Conservation (phyloP, 139 green algal species). For the Coccomyxa sp. region DNA sequence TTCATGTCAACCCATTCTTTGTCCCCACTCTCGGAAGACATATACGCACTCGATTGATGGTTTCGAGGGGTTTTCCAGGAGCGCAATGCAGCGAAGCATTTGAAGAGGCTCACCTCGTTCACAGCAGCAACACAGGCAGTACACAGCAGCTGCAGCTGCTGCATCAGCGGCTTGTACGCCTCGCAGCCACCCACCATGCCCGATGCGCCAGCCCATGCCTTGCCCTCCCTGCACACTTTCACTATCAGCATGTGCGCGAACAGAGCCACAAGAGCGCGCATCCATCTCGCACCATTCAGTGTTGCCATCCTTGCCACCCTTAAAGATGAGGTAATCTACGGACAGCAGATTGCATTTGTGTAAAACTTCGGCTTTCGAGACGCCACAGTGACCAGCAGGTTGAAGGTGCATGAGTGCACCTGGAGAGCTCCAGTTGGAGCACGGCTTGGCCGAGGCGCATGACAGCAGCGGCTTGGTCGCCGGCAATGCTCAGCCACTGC, state of each 20-base stretch:
- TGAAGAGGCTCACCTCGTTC: neutral
- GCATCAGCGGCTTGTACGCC: neutral
- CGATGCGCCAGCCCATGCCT: neutral
- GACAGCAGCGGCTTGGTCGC: neutral
- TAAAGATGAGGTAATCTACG: no score
- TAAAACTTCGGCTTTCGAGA: no score
- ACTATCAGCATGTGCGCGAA: neutral
- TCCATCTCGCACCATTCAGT: no score
- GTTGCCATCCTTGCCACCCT: no score
- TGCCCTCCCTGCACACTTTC: neutral
- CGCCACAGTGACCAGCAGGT: no score
- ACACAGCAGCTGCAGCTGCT: neutral
- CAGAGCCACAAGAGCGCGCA: no score
- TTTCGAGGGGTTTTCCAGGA: no score
- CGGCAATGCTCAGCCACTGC: neutral
- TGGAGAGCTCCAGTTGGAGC: neutral
- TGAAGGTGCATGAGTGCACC: neutral
- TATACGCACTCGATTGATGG: no score
- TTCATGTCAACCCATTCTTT: no score
- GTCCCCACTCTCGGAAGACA: no score
- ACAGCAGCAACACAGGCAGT: neutral
- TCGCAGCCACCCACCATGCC: neutral
- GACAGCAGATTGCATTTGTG: no score
- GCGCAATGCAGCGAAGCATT: neutral
- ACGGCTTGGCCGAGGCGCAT: neutral